Evolutionary conservation across 495 filamentous ascomycete genomes (phyloP).

Genomic region (Aspergillus diversus): DNA sequence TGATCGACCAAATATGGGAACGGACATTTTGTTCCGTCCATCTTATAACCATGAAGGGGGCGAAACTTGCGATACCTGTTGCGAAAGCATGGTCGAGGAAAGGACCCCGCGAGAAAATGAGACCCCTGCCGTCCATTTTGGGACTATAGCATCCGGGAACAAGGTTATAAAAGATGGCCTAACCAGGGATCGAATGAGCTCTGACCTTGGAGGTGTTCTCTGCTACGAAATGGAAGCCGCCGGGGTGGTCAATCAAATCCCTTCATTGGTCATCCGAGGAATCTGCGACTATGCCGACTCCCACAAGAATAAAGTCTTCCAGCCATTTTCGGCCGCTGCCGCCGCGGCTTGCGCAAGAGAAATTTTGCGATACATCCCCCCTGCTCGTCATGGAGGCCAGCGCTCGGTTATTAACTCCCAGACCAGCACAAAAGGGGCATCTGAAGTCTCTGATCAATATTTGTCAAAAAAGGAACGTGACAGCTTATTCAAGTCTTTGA

Average conservation of each 20-base stretch:
- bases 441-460: neutral
- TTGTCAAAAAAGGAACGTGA: constrained; percentile 10
- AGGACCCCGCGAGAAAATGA: neutral
- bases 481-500: constrained; percentile 21
- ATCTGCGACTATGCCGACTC: too few relatives aligned
- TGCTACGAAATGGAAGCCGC: constrained; percentile 16
- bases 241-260: neutral
- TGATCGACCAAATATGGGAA: neutral
- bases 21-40: neutral
- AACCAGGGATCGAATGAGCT: neutral
- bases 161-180: constrained; percentile 2
- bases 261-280: constrained; percentile 9
- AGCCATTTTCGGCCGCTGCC: constrained; percentile 1
- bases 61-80: constrained; percentile 3
- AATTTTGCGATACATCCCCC: neutral
- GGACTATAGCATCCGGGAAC: neutral
- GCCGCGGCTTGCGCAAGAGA: neutral
- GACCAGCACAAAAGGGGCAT: neutral
- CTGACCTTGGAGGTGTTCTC: neutral
- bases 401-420: neutral
- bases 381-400: neutral
- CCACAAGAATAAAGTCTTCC: constrained; percentile 7
- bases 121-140: too few relatives aligned
- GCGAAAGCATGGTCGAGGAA: too few relatives aligned
- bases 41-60: constrained; percentile 5